Conservation (phyloP, 2,329 filamentous ascomycete genomes). For the Cladophialophora exuberans region DNA sequence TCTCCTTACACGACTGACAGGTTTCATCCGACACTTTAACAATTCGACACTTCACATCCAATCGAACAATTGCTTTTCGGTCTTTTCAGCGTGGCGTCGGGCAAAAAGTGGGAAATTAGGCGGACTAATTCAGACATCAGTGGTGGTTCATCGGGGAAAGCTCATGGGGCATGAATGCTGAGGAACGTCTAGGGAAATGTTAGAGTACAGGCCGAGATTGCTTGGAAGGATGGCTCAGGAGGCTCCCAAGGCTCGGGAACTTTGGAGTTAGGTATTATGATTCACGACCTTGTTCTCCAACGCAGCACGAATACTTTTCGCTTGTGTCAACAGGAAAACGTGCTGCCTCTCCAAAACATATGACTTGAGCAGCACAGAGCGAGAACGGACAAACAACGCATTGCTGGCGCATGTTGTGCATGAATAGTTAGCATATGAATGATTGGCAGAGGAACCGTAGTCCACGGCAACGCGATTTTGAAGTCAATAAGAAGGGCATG, state of each 20-base stretch:
- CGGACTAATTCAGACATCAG: background rate
- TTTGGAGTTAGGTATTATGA: no score
- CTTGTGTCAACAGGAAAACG: background rate
- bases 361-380: background rate
- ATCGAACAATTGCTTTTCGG: background rate
- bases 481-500: no score
- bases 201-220: no score
- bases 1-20: slow-evolving; percentile 15
- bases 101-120: background rate
- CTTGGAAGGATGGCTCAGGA: background rate
- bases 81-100: slow-evolving; percentile 21
- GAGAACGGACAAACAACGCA: background rate
- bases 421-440: slow-evolving; percentile 4
- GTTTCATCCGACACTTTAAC: slow-evolving; percentile 16
- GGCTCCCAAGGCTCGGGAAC: no score
- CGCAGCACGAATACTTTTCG: no score
- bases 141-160: background rate
- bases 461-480: no score
- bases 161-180: background rate
- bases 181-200: no score
- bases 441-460: no score
- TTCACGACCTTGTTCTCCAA: background rate
- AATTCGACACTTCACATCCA: background rate
- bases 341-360: background rate
- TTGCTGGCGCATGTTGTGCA: background rate